Conservation (phyloP, 805 yeast species). For the Starmerella khaoyaiensis region DNA sequence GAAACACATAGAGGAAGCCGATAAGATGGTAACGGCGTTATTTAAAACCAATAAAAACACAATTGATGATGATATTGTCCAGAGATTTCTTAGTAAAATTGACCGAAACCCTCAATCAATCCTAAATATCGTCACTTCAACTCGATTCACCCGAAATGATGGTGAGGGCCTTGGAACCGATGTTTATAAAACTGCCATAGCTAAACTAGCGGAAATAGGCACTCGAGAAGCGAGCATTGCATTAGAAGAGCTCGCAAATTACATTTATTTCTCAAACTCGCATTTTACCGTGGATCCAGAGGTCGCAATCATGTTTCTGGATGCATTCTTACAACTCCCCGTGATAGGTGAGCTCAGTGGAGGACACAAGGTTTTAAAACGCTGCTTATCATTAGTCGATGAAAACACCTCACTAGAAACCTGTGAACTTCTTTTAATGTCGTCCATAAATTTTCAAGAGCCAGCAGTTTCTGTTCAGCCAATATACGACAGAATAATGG, state of each 20-base stretch:
- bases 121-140: constrained; percentile 2
- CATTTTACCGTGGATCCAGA: constrained; percentile 11
- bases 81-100: constrained; percentile 9
- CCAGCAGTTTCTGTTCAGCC: constrained; percentile 9
- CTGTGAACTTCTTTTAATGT: constrained; percentile 24
- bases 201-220: constrained; percentile 2
- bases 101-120: constrained; percentile 6
- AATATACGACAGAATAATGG: constrained; percentile 6
- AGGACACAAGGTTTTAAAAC: constrained; percentile 15
- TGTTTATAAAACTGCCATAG: constrained; percentile 3
- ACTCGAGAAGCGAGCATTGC: background rate
- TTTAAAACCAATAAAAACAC: constrained; percentile 9
- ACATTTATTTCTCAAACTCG: constrained; percentile 13
- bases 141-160: constrained; percentile 1
- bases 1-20: constrained; percentile 18
- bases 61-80: constrained; percentile 7
- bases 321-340: constrained; percentile 18
- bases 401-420: constrained; percentile 16
- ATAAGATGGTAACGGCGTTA: constrained; percentile 16
- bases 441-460: constrained; percentile 23
- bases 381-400: constrained; percentile 4
- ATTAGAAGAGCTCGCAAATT: constrained; percentile 9
- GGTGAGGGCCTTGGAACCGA: constrained; percentile 1
- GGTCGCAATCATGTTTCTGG: constrained; percentile 17
- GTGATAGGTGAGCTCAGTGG: background rate